Conservation (phyloP, 495 filamentous ascomycete genomes). For the Staphylotrichum tortipilum region DNA sequence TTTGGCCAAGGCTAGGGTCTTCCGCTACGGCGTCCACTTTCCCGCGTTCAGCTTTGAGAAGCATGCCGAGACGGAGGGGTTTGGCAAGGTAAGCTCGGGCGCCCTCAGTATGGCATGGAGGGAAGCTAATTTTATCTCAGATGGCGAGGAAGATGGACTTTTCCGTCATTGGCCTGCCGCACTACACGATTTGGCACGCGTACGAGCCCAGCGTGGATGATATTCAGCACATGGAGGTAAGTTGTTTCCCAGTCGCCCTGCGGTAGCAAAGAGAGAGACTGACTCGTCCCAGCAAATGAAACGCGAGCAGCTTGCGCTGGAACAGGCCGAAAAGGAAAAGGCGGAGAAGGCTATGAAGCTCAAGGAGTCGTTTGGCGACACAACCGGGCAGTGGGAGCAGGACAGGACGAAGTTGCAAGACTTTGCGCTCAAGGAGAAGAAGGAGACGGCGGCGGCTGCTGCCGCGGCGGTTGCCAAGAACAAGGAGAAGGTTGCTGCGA, state of each 20-base stretch:
- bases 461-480: constrained; percentile 7
- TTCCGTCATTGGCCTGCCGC: constrained; percentile 92
- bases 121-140: constrained; percentile 49
- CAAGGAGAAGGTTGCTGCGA: constrained; percentile 6
- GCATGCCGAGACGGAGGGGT: constrained; percentile 96
- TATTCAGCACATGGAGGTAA: constrained; percentile 86
- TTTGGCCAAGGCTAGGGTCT: constrained; percentile 89
- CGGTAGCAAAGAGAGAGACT: constrained; percentile 11
- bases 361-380: constrained; percentile 61
- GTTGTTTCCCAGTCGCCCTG: constrained; percentile 6
- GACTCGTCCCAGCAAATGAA: constrained; percentile 64
- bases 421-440: constrained; percentile 48
- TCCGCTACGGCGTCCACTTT: constrained; percentile 92
- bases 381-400: constrained; percentile 67
- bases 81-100: constrained; percentile 95
- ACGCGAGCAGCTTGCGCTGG: constrained; percentile 60
- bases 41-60: constrained; percentile 98
- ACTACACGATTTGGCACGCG: constrained; percentile 99
- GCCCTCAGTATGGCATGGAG: too few species aligned
- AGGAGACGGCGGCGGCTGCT: constrained; percentile 19
- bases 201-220: constrained; percentile 98
- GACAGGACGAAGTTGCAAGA: constrained; percentile 71
- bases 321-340: constrained; percentile 64
- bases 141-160: constrained; percentile 96
- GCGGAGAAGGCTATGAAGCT: constrained; percentile 57